Conservation (phyloP, 2,329 filamentous ascomycete genomes). For the Neoarthrinium moseri region DNA sequence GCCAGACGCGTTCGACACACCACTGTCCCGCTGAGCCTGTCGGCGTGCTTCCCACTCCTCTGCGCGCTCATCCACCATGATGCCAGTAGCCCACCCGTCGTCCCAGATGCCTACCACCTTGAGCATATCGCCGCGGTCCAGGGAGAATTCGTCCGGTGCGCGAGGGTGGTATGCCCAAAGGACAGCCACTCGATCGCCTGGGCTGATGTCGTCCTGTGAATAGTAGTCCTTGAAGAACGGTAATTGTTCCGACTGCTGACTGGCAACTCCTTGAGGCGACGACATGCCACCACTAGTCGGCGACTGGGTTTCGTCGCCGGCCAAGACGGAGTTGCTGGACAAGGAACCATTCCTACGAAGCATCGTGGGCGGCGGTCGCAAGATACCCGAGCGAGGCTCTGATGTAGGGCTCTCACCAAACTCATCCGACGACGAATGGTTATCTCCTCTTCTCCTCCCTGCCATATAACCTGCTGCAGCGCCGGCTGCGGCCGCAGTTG, state of each 20-base stretch:
- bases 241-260: constrained; percentile 92
- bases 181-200: constrained; percentile 83
- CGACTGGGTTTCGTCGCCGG: constrained; percentile 68
- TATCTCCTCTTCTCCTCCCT: constrained; percentile 45
- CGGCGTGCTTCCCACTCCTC: constrained; percentile 84
- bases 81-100: constrained; percentile 95
- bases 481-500: constrained; percentile 45
- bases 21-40: constrained; percentile 84
- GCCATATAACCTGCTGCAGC: constrained; percentile 47
- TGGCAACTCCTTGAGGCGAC: constrained; percentile 78
- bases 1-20: constrained; percentile 78
- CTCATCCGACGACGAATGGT: constrained; percentile 69
- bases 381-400: constrained; percentile 53
- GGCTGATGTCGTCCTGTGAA: constrained; percentile 92
- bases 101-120: constrained; percentile 99
- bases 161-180: constrained; percentile 97
- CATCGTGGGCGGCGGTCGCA: constrained; percentile 57
- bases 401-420: constrained; percentile 72
- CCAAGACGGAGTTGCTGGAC: constrained; percentile 78
- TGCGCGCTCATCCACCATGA: constrained; percentile 76
- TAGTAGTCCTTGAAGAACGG: constrained; percentile 99
- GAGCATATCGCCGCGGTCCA: constrained; percentile 96
- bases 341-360: constrained; percentile 81
- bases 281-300: constrained; percentile 76
- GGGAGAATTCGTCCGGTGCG: constrained; percentile 85